A percentile compares a stretch with the other conserved stretches of the same genome.
Conservation (phyloP, 768 basidiomycete genomes). For the Kwoniella sp. region DNA sequence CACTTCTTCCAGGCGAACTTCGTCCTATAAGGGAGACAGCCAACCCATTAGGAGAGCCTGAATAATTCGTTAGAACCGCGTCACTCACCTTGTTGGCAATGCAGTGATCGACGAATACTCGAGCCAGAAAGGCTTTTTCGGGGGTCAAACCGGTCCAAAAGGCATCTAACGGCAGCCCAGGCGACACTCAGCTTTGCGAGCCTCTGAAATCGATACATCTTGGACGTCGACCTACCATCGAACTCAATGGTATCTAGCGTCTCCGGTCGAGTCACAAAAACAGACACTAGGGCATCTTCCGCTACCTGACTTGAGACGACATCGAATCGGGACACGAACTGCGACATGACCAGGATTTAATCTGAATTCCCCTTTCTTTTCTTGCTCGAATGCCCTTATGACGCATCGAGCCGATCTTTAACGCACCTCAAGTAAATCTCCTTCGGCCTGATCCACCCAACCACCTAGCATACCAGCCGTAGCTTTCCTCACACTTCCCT, state of each 20-base stretch:
- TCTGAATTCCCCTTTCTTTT: too few species aligned
- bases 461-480: constrained; percentile 69
- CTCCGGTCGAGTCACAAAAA: constrained; percentile 69
- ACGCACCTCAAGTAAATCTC: constrained; percentile 58
- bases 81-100: constrained; percentile 57
- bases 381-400: too few species aligned
- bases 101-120: constrained; percentile 81
- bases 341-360: constrained; percentile 51
- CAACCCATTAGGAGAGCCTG: neutral
- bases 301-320: constrained; percentile 60
- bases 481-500: constrained; percentile 69
- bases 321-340: constrained; percentile 55
- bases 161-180: constrained; percentile 59
- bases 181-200: neutral
- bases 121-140: constrained; percentile 75
- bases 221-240: constrained; percentile 60
- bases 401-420: neutral
- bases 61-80: neutral
- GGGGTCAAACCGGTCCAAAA: constrained; percentile 74
- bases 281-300: constrained; percentile 71
- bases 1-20: constrained; percentile 65
- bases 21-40: constrained; percentile 55
- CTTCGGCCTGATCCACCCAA: constrained; percentile 70
- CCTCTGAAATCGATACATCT: neutral
- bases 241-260: constrained; percentile 72